phyloP scores from a whole-genome alignment of 2,329 filamentous ascomycete species.

The Westerdykella aurantiaca region DNA sequence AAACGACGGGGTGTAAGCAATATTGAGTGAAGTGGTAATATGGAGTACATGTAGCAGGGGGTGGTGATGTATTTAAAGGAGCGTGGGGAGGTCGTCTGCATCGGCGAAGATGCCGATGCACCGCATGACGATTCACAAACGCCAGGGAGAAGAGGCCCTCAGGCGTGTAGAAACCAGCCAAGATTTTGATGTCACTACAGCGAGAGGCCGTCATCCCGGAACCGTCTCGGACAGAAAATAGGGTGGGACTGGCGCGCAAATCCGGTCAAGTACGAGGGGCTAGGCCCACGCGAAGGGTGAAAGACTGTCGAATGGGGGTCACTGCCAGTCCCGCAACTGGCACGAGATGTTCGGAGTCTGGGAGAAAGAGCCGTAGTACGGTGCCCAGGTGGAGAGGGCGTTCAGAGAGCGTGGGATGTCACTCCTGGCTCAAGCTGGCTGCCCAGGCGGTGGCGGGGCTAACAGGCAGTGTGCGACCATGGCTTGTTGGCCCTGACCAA shows the following conservation, averaged over 20 bases:
- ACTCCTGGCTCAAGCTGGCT: slow-evolving; percentile 18
- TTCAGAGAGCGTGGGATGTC: slow-evolving; percentile 26
- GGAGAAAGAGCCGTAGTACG: slow-evolving; percentile 6
- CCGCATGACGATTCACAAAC: slow-evolving; percentile 20
- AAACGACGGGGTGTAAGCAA: slow-evolving; percentile 18
- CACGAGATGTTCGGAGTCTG: slow-evolving; percentile 28
- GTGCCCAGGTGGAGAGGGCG: too few species aligned
- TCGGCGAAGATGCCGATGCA: slow-evolving; percentile 20
- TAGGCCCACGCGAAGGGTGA: slow-evolving; percentile 9
- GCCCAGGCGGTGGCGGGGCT: too few species aligned
- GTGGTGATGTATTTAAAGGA: slow-evolving; percentile 16
- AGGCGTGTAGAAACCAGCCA: slow-evolving; percentile 17
- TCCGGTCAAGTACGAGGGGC: slow-evolving; percentile 11
- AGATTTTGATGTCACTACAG: slow-evolving; percentile 29
- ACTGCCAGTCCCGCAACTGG: background rate
- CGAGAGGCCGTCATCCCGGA: background rate
- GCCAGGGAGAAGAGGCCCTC: slow-evolving; percentile 30
- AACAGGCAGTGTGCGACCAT: too few species aligned
- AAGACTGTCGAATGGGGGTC: background rate
- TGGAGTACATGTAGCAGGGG: slow-evolving; percentile 15
- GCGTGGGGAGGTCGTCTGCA: slow-evolving; percentile 14
- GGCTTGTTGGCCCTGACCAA: background rate
- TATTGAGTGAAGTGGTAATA: slow-evolving; percentile 9
- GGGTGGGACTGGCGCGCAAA: slow-evolving; percentile 15
- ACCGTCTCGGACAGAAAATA: slow-evolving; percentile 12